Evolutionary conservation across 2,329 filamentous ascomycete species (phyloP), one percentile per base, ranked within the genome.

Genomic region (Coleophoma eucalyptorum): DNA sequence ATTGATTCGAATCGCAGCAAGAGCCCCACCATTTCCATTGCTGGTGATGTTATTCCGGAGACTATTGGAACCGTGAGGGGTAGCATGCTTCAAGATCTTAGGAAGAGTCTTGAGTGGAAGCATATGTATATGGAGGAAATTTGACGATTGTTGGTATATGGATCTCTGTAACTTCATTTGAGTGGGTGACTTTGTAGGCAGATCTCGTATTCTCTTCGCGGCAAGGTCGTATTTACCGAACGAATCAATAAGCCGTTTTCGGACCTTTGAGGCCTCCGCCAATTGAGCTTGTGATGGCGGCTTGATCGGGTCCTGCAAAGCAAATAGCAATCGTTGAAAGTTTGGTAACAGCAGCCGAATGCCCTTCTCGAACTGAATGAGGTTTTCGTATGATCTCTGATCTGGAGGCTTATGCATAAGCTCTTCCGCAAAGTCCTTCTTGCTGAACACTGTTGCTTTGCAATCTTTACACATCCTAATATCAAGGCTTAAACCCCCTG

Each of bases 381-480:
- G 72, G 52, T 87, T 87, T 55, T 85, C 80, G 61, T 88, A 89
- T 1, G 83, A 75, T 32, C 82, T 76, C 57, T 84, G 76, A 54
- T 85, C 79, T 16, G 81, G 75, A n/a, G 82, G 77, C 55, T 77
- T 78, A 16, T 76, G 72, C 2, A 72, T 70, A 8, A 84, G 65
- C 54, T 84, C 81, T 31, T 77, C 75, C 32, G 77, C 75, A 60
- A 89, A 89, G 58, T 89, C 86, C 52, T 80, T 77, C 59, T 80
- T 81, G 62, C 80, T 80, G 67, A 89, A 90, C 18, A 89, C 69
- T 0, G 81, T 89, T 32, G 79, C 71, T 57, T 80, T 90, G 73
- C 94, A 99, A 50, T 95, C 90, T 62, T 87, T 88, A 69, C 94
- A 99, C 80, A 99, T 93, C 40, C 94, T 84, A 15, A 99, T 75